phyloP scores from a whole-genome alignment of 2,329 filamentous ascomycete species.

The Cytospora paraplurivora region DNA sequence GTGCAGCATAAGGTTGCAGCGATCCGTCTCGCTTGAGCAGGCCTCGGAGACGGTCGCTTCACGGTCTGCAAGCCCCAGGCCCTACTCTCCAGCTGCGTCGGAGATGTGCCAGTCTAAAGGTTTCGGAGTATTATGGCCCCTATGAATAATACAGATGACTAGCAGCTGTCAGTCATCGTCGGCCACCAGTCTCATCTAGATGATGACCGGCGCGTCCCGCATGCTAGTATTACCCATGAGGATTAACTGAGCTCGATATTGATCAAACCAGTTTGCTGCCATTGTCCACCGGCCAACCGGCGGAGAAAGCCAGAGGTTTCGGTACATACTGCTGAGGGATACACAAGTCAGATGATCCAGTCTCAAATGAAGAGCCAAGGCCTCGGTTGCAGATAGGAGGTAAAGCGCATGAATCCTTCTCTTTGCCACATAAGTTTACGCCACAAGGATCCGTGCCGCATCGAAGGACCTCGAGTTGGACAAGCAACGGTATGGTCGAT shows the following conservation, averaged over 20 bases:
- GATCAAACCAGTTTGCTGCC: conserved; percentile 1
- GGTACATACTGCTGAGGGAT: not conserved
- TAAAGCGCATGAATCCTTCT: conserved; percentile 17
- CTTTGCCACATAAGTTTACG: conserved; percentile 13
- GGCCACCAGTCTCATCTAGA: conserved; percentile 1
- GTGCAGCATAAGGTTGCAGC: conserved; percentile 14
- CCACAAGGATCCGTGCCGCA: not conserved
- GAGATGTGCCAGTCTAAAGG: conserved; percentile 20
- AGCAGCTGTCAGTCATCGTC: conserved; percentile 8
- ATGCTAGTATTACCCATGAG: not conserved
- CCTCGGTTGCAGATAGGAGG: conserved; percentile 12
- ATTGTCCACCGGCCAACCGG: conserved; percentile 16
- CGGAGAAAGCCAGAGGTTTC: not conserved
- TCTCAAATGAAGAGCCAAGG: conserved; percentile 4
- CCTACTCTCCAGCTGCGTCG: conserved; percentile 18
- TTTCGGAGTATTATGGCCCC: conserved; percentile 18
- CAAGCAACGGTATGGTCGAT: conserved; percentile 9
- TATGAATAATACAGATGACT: conserved; percentile 11
- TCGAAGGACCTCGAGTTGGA: conserved; percentile 6
- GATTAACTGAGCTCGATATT: conserved; percentile 3
- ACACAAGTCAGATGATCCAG: not conserved
- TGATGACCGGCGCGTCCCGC: not conserved
- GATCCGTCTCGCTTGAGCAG: conserved; percentile 24
- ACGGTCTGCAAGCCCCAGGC: conserved; percentile 10
- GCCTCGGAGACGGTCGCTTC: conserved; percentile 16